Percentiles rank a stretch among this genome's conserved stretches.
Evolutionary conservation across 2,329 filamentous ascomycete genomes (phyloP).

Genomic region (Sphaceloma murrayae): DNA sequence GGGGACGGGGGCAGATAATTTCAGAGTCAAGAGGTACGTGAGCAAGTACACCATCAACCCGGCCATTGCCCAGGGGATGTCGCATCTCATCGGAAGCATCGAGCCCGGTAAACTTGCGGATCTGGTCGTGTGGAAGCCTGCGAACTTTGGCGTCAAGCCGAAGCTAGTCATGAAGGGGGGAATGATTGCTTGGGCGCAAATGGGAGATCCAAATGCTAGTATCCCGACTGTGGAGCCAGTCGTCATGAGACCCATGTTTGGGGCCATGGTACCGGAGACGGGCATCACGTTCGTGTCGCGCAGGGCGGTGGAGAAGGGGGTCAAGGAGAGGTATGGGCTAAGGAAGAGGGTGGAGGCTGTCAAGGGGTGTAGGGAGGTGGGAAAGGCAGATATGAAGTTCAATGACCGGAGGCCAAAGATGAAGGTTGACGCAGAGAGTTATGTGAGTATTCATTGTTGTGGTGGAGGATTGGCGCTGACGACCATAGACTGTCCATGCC

Average conservation of each 20-base stretch:
- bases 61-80: conserved; percentile 81
- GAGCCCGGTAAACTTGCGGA: conserved; percentile 88
- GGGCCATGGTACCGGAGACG: conserved; percentile 57
- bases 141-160: conserved; percentile 82
- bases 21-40: conserved; percentile 82
- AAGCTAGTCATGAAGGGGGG: conserved; percentile 75
- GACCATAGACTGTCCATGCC: conserved; percentile 58
- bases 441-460: conserved; percentile 40
- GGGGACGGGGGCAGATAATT: conserved; percentile 74
- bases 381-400: conserved; percentile 83
- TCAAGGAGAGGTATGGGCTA: conserved; percentile 61
- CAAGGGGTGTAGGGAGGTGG: conserved; percentile 60
- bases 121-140: conserved; percentile 75
- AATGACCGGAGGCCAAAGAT: conserved; percentile 78
- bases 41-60: conserved; percentile 97
- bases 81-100: conserved; percentile 73
- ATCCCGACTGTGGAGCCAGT: conserved; percentile 84
- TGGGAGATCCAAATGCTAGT: conserved; percentile 52
- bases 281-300: conserved; percentile 77
- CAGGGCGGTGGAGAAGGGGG: conserved; percentile 57
- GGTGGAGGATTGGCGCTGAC: conserved; percentile 19
- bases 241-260: conserved; percentile 79
- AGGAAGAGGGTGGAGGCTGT: conserved; percentile 74
- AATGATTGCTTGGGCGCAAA: conserved; percentile 70
- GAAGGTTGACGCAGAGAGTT: conserved; percentile 85